Base-by-base conservation (phyloP, 2,329 filamentous ascomycete species). In the Trichoderma sp. region DNA sequence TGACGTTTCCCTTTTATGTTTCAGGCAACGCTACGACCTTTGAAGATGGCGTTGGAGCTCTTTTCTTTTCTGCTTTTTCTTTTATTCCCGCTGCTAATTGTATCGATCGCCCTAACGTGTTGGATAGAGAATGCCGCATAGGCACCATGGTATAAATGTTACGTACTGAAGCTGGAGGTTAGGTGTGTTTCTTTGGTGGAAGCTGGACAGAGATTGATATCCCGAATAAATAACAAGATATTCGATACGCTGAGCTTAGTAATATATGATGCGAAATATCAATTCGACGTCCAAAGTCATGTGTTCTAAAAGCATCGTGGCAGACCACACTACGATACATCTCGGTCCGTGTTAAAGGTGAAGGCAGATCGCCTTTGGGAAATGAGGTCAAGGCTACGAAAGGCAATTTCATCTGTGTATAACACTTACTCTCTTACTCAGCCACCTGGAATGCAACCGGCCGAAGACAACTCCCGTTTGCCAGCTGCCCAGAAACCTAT, bases 91-190 rank as follows among this genome's bases (percentile, higher is more conserved):
- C 37, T 43, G 61, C 61, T 66, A 43, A 51, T 61, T 37, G 30
- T 54, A 69, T 69, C 52, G 11, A 39, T 66, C 52, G n/a, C 21
- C 60, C 30, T 58, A n/a, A 24, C 24, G 32, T 52, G 43, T 69
- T 66, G 61, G 67, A 69, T 68, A 68, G 66, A 66, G 60, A 43
- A 32, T 58, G 67, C 67, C 67, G 67, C 60, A 66, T 54, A 69
- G 67, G 67, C 67, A 59, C 63, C 39, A 69, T 46, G 60, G 37
- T 34, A 49, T 34, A 54, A 46, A 52, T 66, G 60, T 56, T 46
- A 51, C 21, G 26, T 37, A 34, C 37, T 65, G 26, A 32, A 43
- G 58, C 32, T 54, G 52, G 66, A 49, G 39, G 58, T 28, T 24
- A 14, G 65, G 39, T 14, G 16, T 43, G 8, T 54, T 46, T 46